phyloP scores from a whole-genome alignment of 176 grass and related monocot species.

The Lolium rigidum region DNA sequence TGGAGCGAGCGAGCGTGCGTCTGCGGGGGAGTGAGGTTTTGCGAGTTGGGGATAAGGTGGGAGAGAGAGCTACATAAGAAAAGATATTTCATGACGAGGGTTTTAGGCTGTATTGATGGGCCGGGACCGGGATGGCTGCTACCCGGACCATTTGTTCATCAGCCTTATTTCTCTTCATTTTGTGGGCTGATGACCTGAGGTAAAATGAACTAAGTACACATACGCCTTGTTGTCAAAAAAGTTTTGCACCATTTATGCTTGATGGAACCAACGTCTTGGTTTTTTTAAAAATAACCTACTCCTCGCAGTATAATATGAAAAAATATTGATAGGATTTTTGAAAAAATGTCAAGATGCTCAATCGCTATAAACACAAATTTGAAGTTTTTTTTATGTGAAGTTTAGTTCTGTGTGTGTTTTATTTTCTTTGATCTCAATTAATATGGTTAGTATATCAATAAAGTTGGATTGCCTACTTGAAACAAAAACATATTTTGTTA shows the following conservation, averaged over 20 bases:
- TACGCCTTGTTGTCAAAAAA: too few relatives aligned
- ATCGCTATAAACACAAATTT: not conserved
- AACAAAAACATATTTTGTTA: too few relatives aligned
- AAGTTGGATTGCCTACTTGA: too few relatives aligned
- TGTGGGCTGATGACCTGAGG: not conserved
- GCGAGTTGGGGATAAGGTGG: constrained; percentile 47
- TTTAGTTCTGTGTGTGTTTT: not conserved
- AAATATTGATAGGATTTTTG: not conserved
- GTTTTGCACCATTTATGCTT: too few relatives aligned
- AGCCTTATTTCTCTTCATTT: not conserved
- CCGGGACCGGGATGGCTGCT: not conserved
- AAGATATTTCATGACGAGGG: constrained; percentile 38
- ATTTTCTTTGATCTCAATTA: too few relatives aligned
- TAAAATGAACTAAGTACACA: too few relatives aligned
- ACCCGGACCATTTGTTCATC: not conserved
- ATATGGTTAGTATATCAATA: too few relatives aligned
- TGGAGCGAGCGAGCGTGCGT: not conserved
- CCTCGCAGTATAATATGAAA: not conserved
- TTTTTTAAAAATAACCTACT: too few relatives aligned
- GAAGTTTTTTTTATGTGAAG: not conserved
- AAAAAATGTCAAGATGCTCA: not conserved
- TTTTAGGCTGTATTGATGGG: constrained; percentile 19
- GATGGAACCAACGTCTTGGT: too few relatives aligned
- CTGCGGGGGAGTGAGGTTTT: constrained; percentile 5
- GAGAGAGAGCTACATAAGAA: not conserved